Evolutionary conservation across 2,329 filamentous ascomycete genomes (phyloP).

Genomic region (Xylariaceae sp.): DNA sequence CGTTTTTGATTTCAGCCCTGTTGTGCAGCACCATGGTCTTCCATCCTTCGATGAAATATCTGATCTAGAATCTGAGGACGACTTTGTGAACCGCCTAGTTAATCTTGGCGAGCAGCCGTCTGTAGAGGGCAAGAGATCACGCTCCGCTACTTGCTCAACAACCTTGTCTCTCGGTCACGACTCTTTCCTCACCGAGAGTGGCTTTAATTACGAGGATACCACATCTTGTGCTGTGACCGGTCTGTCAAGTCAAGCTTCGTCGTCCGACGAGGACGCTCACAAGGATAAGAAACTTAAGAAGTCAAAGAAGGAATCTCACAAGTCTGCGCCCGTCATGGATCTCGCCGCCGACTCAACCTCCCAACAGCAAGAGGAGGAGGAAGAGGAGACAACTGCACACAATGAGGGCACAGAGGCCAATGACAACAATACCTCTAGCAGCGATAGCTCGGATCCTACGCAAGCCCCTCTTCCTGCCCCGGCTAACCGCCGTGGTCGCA

Average conservation of each 20-base stretch:
- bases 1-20: slow-evolving; percentile 60
- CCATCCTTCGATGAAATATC: slow-evolving; percentile 85
- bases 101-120: slow-evolving; percentile 65
- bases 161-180: slow-evolving; percentile 75
- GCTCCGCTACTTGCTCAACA: slow-evolving; percentile 71
- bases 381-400: slow-evolving; percentile 45
- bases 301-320: slow-evolving; percentile 53
- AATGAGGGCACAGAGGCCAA: slow-evolving; percentile 45
- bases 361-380: slow-evolving; percentile 42
- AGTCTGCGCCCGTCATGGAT: slow-evolving; percentile 52
- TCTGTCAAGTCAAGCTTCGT: slow-evolving; percentile 68
- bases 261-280: slow-evolving; percentile 56
- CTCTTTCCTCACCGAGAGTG: slow-evolving; percentile 75
- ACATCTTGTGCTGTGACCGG: slow-evolving; percentile 65
- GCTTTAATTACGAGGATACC: slow-evolving; percentile 75
- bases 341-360: slow-evolving; percentile 48
- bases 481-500: slow-evolving; percentile 90
- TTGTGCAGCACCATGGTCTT: slow-evolving; percentile 64
- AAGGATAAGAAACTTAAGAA: slow-evolving; percentile 66
- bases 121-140: slow-evolving; percentile 72
- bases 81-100: slow-evolving; percentile 77
- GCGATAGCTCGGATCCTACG: slow-evolving; percentile 55
- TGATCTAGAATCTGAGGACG: slow-evolving; percentile 90
- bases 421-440: slow-evolving; percentile 46
- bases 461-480: slow-evolving; percentile 58